Percentiles rank a stretch among this genome's conserved stretches.
phyloP scores from a whole-genome alignment of 169 alveolate genomes.

The Eimeria tenella region DNA sequence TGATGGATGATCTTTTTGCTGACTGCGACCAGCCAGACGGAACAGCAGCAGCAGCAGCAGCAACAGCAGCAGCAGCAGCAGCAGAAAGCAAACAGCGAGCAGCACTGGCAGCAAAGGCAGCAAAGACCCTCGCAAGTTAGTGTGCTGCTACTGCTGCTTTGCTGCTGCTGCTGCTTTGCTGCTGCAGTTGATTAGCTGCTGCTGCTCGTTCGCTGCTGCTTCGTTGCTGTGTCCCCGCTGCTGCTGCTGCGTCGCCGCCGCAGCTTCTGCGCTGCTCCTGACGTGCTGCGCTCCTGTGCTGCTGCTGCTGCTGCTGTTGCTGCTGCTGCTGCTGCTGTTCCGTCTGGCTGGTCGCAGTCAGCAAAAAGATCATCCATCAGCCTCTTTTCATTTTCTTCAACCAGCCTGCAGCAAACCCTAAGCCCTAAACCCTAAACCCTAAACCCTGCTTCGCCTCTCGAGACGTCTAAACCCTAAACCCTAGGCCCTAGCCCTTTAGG shows the following conservation, averaged over 20 bases:
- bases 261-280: too few species aligned
- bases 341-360: constrained; percentile 41
- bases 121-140: constrained; percentile 93
- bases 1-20: constrained; percentile 61
- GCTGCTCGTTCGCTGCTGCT: too few species aligned
- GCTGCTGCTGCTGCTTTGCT: too few species aligned
- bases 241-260: too few species aligned
- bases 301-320: too few species aligned
- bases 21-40: constrained; percentile 41
- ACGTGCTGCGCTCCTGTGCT: too few species aligned
- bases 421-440: background rate
- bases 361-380: constrained; percentile 63
- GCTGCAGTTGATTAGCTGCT: too few species aligned
- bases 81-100: too few species aligned
- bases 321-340: too few species aligned
- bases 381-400: constrained; percentile 48
- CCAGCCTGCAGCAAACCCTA: background rate
- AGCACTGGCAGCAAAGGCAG: constrained; percentile 91
- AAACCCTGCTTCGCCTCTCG: background rate
- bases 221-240: too few species aligned
- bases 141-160: too few species aligned
- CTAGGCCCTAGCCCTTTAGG: background rate
- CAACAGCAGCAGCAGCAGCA: constrained; percentile 91
- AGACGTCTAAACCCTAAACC: background rate
- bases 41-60: background rate